Conservation (phyloP, 2,329 filamentous ascomycete genomes). For the Cladophialophora chaetospira region DNA sequence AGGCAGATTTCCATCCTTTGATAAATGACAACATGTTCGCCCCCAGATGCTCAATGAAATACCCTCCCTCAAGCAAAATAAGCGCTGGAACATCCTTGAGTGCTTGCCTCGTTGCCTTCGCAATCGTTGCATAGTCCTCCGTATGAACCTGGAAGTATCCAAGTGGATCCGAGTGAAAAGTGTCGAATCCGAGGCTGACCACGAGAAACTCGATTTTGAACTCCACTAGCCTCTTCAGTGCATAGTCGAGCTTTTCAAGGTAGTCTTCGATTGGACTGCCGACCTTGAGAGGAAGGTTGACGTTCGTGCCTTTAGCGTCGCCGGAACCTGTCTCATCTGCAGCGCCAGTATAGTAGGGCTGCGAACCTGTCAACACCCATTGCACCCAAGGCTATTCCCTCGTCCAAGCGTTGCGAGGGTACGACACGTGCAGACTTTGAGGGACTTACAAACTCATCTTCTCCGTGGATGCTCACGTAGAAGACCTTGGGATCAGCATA, state of each 20-base stretch:
- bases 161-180: constrained; percentile 32
- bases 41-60: constrained; percentile 33
- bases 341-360: constrained; percentile 35
- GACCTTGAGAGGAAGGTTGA: constrained; percentile 31
- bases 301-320: constrained; percentile 25
- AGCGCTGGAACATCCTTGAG: constrained; percentile 25
- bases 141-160: constrained; percentile 32
- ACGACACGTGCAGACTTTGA: not conserved
- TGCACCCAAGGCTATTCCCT: too few species aligned
- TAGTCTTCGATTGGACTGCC: constrained; percentile 29
- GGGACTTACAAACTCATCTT: constrained; percentile 35
- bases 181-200: constrained; percentile 34
- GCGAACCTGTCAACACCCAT: not conserved
- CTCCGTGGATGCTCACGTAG: constrained; percentile 40
- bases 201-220: constrained; percentile 29
- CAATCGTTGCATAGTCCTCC: constrained; percentile 32
- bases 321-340: constrained; percentile 23
- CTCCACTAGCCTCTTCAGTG: constrained; percentile 18
- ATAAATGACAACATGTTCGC: constrained; percentile 32
- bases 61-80: constrained; percentile 33
- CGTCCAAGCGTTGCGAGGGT: too few species aligned
- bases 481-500: constrained; percentile 36
- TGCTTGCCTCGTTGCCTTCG: constrained; percentile 18
- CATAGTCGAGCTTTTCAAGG: constrained; percentile 24
- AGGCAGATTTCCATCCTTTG: constrained; percentile 29